Conservation (phyloP, 2,329 filamentous ascomycete genomes). For the Zasmidium angulare region DNA sequence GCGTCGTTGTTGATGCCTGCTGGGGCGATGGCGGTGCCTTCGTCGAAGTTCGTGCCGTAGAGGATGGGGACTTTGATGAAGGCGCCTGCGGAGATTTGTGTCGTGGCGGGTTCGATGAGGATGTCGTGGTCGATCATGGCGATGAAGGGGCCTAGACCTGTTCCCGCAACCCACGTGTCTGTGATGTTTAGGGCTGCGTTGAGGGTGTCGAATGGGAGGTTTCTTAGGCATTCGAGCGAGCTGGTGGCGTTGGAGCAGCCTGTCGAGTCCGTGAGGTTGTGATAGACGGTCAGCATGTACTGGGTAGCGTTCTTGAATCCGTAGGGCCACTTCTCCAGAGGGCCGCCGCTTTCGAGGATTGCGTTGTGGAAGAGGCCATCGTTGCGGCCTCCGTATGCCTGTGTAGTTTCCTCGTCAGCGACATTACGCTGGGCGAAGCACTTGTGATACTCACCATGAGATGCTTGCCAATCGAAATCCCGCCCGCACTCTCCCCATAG, state of each 20-base stretch:
- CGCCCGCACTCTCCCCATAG: conserved; percentile 27
- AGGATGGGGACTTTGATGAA: conserved; percentile 49
- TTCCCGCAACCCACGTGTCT: background rate
- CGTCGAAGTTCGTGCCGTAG: conserved; percentile 52
- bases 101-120: background rate
- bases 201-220: background rate
- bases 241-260: conserved; percentile 2
- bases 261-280: background rate
- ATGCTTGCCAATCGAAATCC: conserved; percentile 32
- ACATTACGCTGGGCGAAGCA: background rate
- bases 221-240: background rate
- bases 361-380: conserved; percentile 44
- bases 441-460: conserved; percentile 24
- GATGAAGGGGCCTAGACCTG: background rate
- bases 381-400: conserved; percentile 35
- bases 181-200: conserved; percentile 1
- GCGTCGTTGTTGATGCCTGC: conserved; percentile 42
- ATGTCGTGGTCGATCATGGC: background rate
- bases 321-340: conserved; percentile 17
- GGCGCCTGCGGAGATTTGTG: conserved; percentile 32
- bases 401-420: background rate
- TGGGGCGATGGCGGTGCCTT: conserved; percentile 47
- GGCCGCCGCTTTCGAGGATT: conserved; percentile 44
- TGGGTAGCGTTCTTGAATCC: background rate
- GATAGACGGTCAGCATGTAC: background rate